Conservation (phyloP, 2,329 filamentous ascomycete genomes). For the Chlorencoelia australis region DNA sequence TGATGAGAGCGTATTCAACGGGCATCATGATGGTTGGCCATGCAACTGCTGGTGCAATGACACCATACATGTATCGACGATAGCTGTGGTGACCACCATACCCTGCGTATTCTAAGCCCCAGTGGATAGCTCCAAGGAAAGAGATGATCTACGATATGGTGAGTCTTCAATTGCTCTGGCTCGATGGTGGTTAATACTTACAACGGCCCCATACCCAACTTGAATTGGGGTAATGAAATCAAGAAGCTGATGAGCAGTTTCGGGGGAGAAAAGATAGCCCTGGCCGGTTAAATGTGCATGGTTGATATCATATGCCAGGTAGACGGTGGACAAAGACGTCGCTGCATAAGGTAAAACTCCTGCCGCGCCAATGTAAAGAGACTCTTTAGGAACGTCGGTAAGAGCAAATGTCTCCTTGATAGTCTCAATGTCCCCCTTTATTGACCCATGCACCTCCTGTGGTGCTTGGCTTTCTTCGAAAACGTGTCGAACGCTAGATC, state of each 20-base stretch:
- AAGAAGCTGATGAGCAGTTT: conserved; percentile 63
- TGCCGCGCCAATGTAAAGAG: conserved; percentile 59
- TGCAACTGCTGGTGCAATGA: conserved; percentile 68
- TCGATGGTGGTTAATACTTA: conserved; percentile 32
- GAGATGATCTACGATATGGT: conserved; percentile 59
- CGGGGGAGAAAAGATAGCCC: conserved; percentile 52
- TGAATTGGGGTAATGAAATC: conserved; percentile 76
- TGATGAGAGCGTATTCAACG: conserved; percentile 72
- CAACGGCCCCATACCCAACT: conserved; percentile 80
- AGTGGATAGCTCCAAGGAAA: conserved; percentile 88
- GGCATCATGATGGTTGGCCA: conserved; percentile 87
- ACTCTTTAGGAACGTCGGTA: conserved; percentile 53
- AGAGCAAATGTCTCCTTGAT: conserved; percentile 63
- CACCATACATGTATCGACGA: conserved; percentile 73
- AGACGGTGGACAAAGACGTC: conserved; percentile 75
- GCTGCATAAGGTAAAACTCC: conserved; percentile 78
- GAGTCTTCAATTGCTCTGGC: conserved; percentile 2
- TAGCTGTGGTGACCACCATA: conserved; percentile 59
- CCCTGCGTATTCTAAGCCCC: conserved; percentile 77
- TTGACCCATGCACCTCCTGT: conserved; percentile 36
- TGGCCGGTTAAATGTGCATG: conserved; percentile 50
- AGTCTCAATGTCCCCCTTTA: conserved; percentile 47
- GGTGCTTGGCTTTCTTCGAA: conserved; percentile 31
- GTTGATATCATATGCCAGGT: conserved; percentile 74
- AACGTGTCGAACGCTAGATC: conserved; percentile 44